These are phyloP conservation scores for Rhytidiadelphus loreus DNA, from an alignment of 225 moss, liverwort and hornwort genomes.

Conservation along the genomic window DNA sequence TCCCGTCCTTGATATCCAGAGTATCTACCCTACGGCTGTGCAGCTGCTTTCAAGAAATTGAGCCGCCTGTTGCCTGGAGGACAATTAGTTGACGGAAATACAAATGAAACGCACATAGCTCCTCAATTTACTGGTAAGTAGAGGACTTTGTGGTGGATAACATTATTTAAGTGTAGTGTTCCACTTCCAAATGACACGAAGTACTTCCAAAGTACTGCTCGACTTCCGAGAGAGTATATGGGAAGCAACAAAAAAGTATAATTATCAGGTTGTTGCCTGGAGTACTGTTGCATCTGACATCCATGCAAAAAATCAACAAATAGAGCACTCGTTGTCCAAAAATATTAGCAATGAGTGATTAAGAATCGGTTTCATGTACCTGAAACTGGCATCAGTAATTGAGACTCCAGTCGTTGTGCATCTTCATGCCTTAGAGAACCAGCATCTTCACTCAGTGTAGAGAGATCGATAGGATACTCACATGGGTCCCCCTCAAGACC, in stretches of 20 bases:
- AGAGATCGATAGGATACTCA: constrained; percentile 19
- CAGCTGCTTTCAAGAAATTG: background rate
- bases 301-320: background rate
- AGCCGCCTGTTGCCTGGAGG: background rate
- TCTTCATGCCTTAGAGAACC: constrained; percentile 14
- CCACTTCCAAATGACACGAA: background rate
- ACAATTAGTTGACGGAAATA: background rate
- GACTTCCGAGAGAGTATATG: background rate
- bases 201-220: background rate
- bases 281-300: background rate
- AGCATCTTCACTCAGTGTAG: constrained; percentile 1
- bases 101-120: background rate
- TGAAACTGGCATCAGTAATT: constrained; percentile 16
- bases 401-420: constrained; percentile 21
- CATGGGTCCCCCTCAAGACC: constrained; percentile 15
- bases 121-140: background rate
- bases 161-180: background rate
- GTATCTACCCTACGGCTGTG: background rate
- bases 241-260: background rate
- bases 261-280: background rate
- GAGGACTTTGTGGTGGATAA: background rate
- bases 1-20: background rate
- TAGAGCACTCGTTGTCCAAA: background rate
- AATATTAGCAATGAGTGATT: background rate
- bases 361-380: background rate